phyloP scores from a whole-genome alignment of 805 yeast genomes.

The Saccharomycopsis babjevae region DNA sequence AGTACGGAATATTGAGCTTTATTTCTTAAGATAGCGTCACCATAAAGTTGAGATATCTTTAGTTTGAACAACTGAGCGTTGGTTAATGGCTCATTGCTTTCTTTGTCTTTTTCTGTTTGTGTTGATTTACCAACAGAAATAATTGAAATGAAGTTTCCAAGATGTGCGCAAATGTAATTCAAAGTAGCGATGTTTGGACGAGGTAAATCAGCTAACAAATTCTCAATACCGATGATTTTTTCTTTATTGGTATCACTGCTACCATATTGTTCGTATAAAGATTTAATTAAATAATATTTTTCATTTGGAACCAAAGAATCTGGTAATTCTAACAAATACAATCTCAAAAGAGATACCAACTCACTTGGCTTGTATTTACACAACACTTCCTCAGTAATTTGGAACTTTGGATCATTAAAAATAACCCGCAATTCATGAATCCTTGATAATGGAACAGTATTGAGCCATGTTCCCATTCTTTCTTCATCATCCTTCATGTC shows the following conservation, averaged over 20 bases:
- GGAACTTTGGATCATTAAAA: conserved; percentile 31
- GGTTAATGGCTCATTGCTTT: neutral
- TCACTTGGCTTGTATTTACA: conserved; percentile 40
- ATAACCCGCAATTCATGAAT: conserved; percentile 53
- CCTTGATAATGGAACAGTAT: conserved; percentile 47
- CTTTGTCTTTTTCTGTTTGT: conserved; percentile 22
- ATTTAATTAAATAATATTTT: conserved; percentile 55
- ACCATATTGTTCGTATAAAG: conserved; percentile 48
- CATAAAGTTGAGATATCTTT: conserved; percentile 56
- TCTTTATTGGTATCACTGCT: conserved; percentile 22
- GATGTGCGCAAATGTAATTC: conserved; percentile 71
- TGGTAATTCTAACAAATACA: conserved; percentile 71
- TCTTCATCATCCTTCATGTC: conserved; percentile 57
- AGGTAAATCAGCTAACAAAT: conserved; percentile 56
- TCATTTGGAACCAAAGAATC: conserved; percentile 60
- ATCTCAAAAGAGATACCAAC: conserved; percentile 57
- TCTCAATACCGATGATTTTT: conserved; percentile 55
- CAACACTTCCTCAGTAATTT: conserved; percentile 25
- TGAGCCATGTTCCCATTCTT: conserved; percentile 59
- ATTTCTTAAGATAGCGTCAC: conserved; percentile 51
- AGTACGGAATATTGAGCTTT: conserved; percentile 34
- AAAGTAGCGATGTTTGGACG: conserved; percentile 67
- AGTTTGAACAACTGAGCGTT: conserved; percentile 30
- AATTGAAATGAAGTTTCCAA: conserved; percentile 50
- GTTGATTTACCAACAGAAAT: conserved; percentile 36